Conservation (phyloP, 768 basidiomycete genomes). For the Tephrocybe sp. region DNA sequence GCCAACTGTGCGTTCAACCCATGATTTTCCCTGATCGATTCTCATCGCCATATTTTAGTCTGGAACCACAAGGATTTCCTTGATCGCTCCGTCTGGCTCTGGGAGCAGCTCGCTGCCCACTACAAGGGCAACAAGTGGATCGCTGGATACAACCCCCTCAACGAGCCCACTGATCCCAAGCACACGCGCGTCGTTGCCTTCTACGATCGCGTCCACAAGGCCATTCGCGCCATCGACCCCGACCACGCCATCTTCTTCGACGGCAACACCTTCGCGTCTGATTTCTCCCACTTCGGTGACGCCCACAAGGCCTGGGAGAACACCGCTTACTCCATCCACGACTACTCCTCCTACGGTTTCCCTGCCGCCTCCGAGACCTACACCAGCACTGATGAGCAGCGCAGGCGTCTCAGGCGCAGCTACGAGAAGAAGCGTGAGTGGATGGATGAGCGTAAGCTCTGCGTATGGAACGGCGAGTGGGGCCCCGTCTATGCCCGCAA, state of each 20-base stretch:
- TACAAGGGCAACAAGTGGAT: conserved; percentile 82
- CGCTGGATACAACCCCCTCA: conserved; percentile 84
- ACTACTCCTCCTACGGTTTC: conserved; percentile 76
- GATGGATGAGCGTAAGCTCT: conserved; percentile 67
- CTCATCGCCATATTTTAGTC: conserved; percentile 37
- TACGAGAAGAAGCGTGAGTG: conserved; percentile 77
- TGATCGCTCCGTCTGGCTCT: conserved; percentile 75
- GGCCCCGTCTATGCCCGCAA: conserved; percentile 77
- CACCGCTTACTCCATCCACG: conserved; percentile 77
- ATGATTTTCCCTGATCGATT: background rate
- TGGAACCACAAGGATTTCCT: conserved; percentile 88
- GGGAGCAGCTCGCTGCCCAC: conserved; percentile 73
- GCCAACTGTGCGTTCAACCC: conserved; percentile 46
- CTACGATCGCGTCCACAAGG: conserved; percentile 67
- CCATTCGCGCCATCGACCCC: conserved; percentile 70
- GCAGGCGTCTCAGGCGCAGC: conserved; percentile 47
- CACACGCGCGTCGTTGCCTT: conserved; percentile 64
- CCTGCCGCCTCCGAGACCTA: conserved; percentile 59
- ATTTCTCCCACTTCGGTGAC: conserved; percentile 73
- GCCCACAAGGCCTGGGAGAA: conserved; percentile 64
- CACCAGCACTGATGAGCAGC: conserved; percentile 51
- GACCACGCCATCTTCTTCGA: conserved; percentile 80
- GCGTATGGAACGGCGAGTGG: conserved; percentile 83
- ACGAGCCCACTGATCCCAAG: conserved; percentile 75
- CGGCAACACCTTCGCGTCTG: conserved; percentile 81